Percentiles rank a stretch among this genome's conserved stretches.
Evolutionary conservation across 179 eudicot species (phyloP).

Genomic region (Heliamphora ciliata): DNA sequence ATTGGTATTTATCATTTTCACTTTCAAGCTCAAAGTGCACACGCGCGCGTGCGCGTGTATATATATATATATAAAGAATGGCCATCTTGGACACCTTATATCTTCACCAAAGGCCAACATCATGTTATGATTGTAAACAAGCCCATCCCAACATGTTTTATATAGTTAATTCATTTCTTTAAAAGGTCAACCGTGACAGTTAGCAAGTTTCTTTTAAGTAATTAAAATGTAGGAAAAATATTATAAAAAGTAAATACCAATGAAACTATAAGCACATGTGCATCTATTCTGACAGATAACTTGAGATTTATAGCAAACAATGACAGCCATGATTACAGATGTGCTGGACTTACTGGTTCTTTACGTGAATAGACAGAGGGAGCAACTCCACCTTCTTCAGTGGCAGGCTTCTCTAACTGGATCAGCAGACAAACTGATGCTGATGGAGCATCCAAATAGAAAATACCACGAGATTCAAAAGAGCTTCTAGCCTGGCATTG

Average conservation of each 20-base stretch:
- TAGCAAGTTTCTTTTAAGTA: neutral
- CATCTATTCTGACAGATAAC: neutral
- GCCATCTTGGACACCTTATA: neutral
- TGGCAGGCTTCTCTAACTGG: slow-evolving; percentile 93
- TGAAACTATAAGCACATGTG: neutral
- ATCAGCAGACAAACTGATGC: slow-evolving; percentile 89
- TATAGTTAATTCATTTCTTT: neutral
- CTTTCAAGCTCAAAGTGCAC: neutral
- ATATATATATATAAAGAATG: no score
- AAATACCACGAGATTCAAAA: slow-evolving; percentile 69
- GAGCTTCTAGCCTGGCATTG: slow-evolving; percentile 49
- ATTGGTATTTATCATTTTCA: neutral
- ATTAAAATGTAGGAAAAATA: neutral
- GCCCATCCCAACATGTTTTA: neutral
- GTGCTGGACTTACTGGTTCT: slow-evolving; percentile 66
- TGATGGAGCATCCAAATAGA: slow-evolving; percentile 91
- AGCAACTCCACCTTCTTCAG: slow-evolving; percentile 97
- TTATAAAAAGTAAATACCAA: neutral
- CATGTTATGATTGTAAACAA: neutral
- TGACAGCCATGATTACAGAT: neutral
- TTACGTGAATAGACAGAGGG: slow-evolving; percentile 96
- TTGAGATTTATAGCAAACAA: neutral
- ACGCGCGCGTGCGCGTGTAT: no score
- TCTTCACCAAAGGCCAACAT: neutral
- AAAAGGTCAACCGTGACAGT: neutral